Evolutionary conservation across 192 early-diverging fungal genomes (phyloP), one percentile per base, ranked within the genome.

Genomic region (Backusella macrospora): DNA sequence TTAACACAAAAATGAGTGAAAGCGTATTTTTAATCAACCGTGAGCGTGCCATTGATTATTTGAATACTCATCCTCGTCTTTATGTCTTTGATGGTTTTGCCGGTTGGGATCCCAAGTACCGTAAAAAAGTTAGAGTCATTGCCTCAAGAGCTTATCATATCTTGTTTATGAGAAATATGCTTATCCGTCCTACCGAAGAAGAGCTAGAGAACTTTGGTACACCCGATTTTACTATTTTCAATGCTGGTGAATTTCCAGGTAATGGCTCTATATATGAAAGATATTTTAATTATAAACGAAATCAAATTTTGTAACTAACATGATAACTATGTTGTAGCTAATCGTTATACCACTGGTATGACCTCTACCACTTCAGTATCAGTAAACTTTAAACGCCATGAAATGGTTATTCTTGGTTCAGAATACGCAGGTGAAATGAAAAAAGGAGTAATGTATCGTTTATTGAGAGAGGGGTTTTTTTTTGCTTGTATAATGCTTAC

Each of bases 91-190:
- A 99, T 82, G 97, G 95, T 14, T 99, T 83, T 77, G 97, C 97
- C 62, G 97, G 97, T 16, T 99, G 97, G 97, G 97, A 99, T 80
- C 92, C 95, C 77, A 95, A 95, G 86, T 94, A 98, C 89, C 91
- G 96, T 74, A 94, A 96, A 84, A 99, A 99, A 88, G 92, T 99
- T 63, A 93, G 97, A 67, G 90, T 97, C 15, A 90, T 99, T 77
- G 95, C 94, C 73, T 91, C 96, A 39, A 92, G 95, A 73, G 96
- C 97, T 43, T 98, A 99, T 87, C 96, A 99, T 82, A 89, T 91
- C 37, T 85, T 99, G 73, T 99, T 99, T 83, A 99, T 99, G 97
- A 86, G 89, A 87, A 97, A 99, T 86, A 99, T 99, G 96, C 87
- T 99, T 70, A 97, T 99, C 82, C 92, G 97, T 48, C 96, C 97